Conservation (phyloP, 169 alveolate species). For the Eimeria sp. region DNA sequence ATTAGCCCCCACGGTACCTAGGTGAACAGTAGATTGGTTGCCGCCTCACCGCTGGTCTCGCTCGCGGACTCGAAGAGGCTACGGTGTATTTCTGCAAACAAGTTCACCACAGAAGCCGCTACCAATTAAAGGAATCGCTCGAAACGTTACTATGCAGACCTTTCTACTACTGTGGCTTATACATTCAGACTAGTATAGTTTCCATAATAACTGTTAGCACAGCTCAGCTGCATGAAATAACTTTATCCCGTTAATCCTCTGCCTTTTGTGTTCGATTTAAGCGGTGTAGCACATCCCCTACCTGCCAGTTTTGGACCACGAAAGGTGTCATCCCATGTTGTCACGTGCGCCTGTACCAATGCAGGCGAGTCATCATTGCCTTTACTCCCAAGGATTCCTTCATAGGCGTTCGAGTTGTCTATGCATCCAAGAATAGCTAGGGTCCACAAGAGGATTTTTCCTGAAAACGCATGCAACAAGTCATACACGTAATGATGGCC, state of each 20-base stretch:
- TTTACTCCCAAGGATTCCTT: neutral
- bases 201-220: neutral
- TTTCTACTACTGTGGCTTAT: neutral
- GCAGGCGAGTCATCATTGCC: neutral
- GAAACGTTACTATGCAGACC: neutral
- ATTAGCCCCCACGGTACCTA: neutral
- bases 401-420: neutral
- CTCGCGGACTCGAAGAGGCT: conserved; percentile 53
- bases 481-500: neutral
- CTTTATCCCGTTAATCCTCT: too few relatives aligned
- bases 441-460: conserved; percentile 18
- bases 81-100: conserved; percentile 36
- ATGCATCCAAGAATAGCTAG: conserved; percentile 55
- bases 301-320: conserved; percentile 48
- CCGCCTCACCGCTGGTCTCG: conserved; percentile 4
- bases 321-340: neutral
- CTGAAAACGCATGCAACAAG: neutral
- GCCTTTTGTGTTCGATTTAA: too few relatives aligned
- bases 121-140: neutral
- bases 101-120: neutral
- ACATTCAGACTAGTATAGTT: neutral
- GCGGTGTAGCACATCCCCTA: neutral
- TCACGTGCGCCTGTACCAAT: neutral
- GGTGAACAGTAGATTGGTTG: neutral
- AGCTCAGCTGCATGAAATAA: too few relatives aligned